Evolutionary conservation across 768 basidiomycete genomes (phyloP), one percentile per base, ranked within the genome.

Genomic region (Suillus occidentalis): DNA sequence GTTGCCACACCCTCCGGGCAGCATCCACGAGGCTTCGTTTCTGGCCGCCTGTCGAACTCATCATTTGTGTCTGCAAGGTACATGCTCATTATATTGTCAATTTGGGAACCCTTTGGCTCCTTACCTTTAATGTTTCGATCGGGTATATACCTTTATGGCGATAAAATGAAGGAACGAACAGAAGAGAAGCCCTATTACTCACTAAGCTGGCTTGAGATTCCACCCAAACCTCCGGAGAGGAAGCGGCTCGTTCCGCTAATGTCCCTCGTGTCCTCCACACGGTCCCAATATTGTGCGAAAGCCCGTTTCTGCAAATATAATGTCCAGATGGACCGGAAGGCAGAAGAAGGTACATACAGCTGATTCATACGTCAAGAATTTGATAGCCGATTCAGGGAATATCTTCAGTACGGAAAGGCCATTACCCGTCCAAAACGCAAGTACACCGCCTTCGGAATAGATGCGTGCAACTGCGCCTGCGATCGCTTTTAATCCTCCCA

Each of bases 381-480:
- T 99, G 84, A 99, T 97, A 34, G 97, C 97, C 56, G 95, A 98
- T 81, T 99, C 97, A 6, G 96, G 96, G 67, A 98, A 92, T 67
- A 99, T 97, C 82, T 99, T 99, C 61, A 88, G 85, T 34, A 98
- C 91, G 57, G 96, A 98, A 62, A 99, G 82, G 42, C 89, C 91
- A 72, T 95, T 97, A 7, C 97, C 97, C n/a, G 95, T 95, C 97
- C 97, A 99, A 76, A 99, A 99, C 4, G 90, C 92, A 60, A 89
- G 82, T 18, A 97, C 78, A 8, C 95, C 95, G 39, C 94, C 94
- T 76, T 98, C 95, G 1, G 86, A 78, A 73, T 97, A 97, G 71
- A 99, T 93, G 58, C 90, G 87, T 39, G 81, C 79, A 37, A 95
- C 81, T 4, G 95, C 97, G 49, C 83, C 82, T 39, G 79, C 80